Conservation (phyloP, 108 stramenopile species). For the Fistulifera pelliculosa region DNA sequence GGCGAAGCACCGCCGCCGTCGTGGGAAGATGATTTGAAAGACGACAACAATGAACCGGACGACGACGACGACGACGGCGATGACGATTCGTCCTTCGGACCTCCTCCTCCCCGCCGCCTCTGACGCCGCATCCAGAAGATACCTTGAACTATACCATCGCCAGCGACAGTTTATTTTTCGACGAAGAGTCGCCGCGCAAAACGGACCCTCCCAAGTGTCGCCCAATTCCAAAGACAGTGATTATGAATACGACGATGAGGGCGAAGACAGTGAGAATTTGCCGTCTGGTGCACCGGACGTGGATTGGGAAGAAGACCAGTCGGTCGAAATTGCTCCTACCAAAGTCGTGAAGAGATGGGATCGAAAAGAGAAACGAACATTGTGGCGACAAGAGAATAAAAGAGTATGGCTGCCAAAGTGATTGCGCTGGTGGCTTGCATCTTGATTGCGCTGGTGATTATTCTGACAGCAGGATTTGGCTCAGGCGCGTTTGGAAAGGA, state of each 20-base stretch:
- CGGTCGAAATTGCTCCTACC: constrained; percentile 10
- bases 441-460: constrained; percentile 11
- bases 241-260: constrained; percentile 5
- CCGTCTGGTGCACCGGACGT: too few species aligned
- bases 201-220: too few species aligned
- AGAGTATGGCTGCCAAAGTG: background rate
- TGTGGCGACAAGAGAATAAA: background rate
- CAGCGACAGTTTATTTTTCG: too few species aligned
- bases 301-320: constrained; percentile 4
- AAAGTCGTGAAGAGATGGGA: constrained; percentile 7
- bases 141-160: too few species aligned
- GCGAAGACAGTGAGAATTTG: background rate
- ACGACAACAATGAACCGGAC: constrained; percentile 2
- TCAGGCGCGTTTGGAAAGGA: constrained; percentile 16
- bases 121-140: too few species aligned
- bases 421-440: constrained; percentile 1
- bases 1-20: too few species aligned
- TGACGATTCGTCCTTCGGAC: constrained; percentile 1
- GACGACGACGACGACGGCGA: constrained; percentile 8
- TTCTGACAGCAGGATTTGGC: constrained; percentile 25
- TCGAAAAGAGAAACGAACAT: background rate
- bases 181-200: too few species aligned
- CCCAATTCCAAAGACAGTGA: constrained; percentile 2
- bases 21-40: constrained; percentile 9
- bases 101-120: too few species aligned